phyloP scores from a whole-genome alignment of 225 moss, liverwort and hornwort genomes.

The Pseudoscleropodium purum region DNA sequence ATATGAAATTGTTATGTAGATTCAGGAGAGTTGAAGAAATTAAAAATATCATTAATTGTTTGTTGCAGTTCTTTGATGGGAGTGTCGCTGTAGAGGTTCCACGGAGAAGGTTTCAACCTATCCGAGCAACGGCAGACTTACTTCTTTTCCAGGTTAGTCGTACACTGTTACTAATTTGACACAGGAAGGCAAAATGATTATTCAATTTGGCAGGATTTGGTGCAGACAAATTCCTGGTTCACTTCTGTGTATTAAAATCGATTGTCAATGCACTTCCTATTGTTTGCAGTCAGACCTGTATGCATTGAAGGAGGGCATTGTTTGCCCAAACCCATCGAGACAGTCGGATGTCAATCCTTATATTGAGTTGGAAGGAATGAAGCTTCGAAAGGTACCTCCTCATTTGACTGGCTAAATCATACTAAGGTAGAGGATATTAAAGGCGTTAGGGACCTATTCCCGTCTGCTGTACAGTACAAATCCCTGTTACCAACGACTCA shows the following conservation, averaged over 20 bases:
- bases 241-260: background rate
- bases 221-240: background rate
- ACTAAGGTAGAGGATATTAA: background rate
- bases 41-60: background rate
- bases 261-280: background rate
- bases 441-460: background rate
- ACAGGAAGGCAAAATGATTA: background rate
- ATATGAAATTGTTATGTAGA: background rate
- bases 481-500: background rate
- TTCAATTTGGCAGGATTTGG: background rate
- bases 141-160: constrained; percentile 25
- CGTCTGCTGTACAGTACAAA: background rate
- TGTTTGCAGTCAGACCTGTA: constrained; percentile 43
- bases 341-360: constrained; percentile 11
- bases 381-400: constrained; percentile 39
- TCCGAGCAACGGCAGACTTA: constrained; percentile 35
- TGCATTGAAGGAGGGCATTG: constrained; percentile 21
- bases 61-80: constrained; percentile 49
- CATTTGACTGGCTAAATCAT: background rate
- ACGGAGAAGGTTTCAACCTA: constrained; percentile 34
- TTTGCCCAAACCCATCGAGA: constrained; percentile 18
- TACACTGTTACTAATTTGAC: background rate
- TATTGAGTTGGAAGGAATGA: constrained; percentile 43
- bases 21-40: background rate
- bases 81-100: constrained; percentile 46